Percentiles rank a stretch among this genome's conserved stretches.
phyloP scores from a whole-genome alignment of 306 rosid genomes.

The Alnus rubra region DNA sequence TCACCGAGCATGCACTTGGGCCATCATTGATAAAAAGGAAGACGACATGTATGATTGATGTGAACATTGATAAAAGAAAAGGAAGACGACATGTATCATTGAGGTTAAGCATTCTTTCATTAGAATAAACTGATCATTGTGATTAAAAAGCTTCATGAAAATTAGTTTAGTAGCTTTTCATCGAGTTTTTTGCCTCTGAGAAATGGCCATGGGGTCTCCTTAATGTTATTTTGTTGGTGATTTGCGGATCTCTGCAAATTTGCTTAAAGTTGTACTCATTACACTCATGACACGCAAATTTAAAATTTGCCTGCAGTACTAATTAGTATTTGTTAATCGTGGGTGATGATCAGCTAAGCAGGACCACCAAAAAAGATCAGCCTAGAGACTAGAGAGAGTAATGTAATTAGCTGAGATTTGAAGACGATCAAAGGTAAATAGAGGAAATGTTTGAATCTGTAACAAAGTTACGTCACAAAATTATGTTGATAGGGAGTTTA shows the following conservation, averaged over 20 bases:
- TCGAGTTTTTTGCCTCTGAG: conserved; percentile 8
- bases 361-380: conserved; percentile 3
- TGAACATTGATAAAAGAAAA: conserved; percentile 31
- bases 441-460: neutral
- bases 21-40: conserved; percentile 57
- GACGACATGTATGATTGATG: conserved; percentile 69
- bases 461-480: neutral
- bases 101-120: conserved; percentile 35
- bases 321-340: conserved; percentile 14
- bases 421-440: neutral
- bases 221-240: conserved; percentile 20
- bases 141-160: conserved; percentile 49
- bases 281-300: conserved; percentile 47
- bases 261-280: conserved; percentile 48
- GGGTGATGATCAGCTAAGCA: neutral
- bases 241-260: conserved; percentile 27
- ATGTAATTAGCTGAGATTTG: neutral
- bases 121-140: conserved; percentile 34
- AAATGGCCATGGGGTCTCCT: conserved; percentile 31
- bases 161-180: conserved; percentile 36
- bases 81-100: conserved; percentile 44
- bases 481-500: neutral
- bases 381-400: neutral
- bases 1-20: conserved; percentile 58
- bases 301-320: conserved; percentile 27